Evolutionary conservation across 2,329 filamentous ascomycete species (phyloP).

Genomic region (Dothidotthia symphoricarpi): DNA sequence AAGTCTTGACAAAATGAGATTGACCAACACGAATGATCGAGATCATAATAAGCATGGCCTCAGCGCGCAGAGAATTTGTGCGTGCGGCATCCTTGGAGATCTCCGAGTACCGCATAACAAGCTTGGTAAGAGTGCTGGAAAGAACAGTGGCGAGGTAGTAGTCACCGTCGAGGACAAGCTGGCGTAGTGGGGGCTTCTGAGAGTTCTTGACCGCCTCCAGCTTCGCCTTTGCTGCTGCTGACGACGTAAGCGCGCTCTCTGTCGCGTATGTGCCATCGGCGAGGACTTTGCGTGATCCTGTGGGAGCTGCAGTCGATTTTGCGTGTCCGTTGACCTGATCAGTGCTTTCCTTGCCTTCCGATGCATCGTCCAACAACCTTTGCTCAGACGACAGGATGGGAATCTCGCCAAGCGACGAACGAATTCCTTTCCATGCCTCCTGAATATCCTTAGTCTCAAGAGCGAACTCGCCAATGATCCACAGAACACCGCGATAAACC

Average conservation of each 20-base stretch:
- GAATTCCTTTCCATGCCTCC: slow-evolving; percentile 94
- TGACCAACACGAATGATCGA: slow-evolving; percentile 97
- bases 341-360: slow-evolving; percentile 57
- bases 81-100: slow-evolving; percentile 82
- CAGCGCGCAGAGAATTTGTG: slow-evolving; percentile 89
- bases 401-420: slow-evolving; percentile 91
- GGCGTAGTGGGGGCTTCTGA: slow-evolving; percentile 89
- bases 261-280: slow-evolving; percentile 98
- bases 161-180: slow-evolving; percentile 90
- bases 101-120: slow-evolving; percentile 96
- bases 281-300: slow-evolving; percentile 84
- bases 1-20: slow-evolving; percentile 96
- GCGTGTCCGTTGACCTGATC: slow-evolving; percentile 78
- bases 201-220: slow-evolving; percentile 96
- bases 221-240: slow-evolving; percentile 83
- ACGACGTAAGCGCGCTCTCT: slow-evolving; percentile 90
- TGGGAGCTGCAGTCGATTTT: slow-evolving; percentile 67
- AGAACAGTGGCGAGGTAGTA: slow-evolving; percentile 94
- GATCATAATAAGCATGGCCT: slow-evolving; percentile 99
- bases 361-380: slow-evolving; percentile 78
- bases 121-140: slow-evolving; percentile 92
- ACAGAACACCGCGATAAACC: slow-evolving; percentile 92
- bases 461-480: slow-evolving; percentile 98
- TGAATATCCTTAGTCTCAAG: slow-evolving; percentile 90
- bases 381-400: slow-evolving; percentile 95